These are phyloP conservation scores for Mycena galericulata DNA, from an alignment of 768 basidiomycete genomes.

Conservation along the genomic window DNA sequence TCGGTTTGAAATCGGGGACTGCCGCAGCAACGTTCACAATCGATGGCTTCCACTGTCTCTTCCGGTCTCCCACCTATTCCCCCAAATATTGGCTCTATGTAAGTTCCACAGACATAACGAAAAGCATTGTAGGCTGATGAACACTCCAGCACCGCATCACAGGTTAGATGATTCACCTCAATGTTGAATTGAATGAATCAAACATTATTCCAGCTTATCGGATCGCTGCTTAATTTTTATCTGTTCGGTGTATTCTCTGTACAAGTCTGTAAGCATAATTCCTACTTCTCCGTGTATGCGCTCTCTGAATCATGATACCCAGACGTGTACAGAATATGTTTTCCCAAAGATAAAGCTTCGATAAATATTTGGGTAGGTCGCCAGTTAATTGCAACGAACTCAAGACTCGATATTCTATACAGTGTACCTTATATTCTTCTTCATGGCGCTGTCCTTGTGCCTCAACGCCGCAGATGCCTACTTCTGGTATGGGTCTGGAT, in stretches of 20 bases:
- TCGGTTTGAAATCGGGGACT: constrained; percentile 21
- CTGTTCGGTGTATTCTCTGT: constrained; percentile 30
- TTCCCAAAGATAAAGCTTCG: constrained; percentile 29
- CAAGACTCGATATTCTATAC: not conserved
- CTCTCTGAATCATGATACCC: not conserved
- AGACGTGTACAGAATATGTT: constrained; percentile 28
- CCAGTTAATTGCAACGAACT: too few species aligned
- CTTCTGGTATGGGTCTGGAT: constrained; percentile 30
- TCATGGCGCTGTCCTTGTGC: constrained; percentile 29
- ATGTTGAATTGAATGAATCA: not conserved
- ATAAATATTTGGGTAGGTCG: constrained; percentile 24
- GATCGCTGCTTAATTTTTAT: constrained; percentile 28
- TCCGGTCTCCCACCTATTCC: constrained; percentile 26
- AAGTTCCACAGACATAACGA: not conserved
- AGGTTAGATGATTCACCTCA: constrained; percentile 11
- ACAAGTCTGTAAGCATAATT: constrained; percentile 24
- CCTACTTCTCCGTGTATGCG: not conserved
- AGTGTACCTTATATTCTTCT: constrained; percentile 31
- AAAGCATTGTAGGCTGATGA: not conserved
- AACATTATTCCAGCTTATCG: constrained; percentile 18
- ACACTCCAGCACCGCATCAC: constrained; percentile 18
- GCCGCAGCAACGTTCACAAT: not conserved
- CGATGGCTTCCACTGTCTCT: constrained; percentile 22
- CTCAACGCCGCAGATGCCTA: constrained; percentile 30
- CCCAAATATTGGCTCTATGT: constrained; percentile 27